Conservation (phyloP, 495 filamentous ascomycete species). For the Pseudotulostoma volvatum region DNA sequence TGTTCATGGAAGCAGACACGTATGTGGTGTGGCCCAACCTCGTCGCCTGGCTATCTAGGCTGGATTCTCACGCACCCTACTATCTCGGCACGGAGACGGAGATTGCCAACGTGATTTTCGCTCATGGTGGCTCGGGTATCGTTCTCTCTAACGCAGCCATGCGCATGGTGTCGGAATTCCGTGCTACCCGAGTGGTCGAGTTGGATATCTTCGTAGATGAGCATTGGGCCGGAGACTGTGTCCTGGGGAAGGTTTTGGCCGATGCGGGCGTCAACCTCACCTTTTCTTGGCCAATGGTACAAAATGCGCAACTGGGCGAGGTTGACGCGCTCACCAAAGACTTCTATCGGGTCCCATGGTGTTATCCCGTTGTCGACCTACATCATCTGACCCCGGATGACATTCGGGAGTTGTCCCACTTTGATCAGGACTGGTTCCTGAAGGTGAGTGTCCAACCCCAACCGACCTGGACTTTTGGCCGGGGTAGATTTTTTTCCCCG, state of each 20-base stretch:
- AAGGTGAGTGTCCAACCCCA: too few species aligned
- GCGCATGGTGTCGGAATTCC: constrained; percentile 27
- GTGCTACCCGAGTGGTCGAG: constrained; percentile 26
- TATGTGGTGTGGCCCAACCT: constrained; percentile 48
- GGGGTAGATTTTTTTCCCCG: too few species aligned
- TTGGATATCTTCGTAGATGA: constrained; percentile 36
- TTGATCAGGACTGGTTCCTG: constrained; percentile 24
- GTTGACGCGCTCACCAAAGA: constrained; percentile 25
- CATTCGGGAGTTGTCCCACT: constrained; percentile 24
- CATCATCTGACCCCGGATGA: constrained; percentile 32
- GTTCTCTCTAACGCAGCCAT: constrained; percentile 42
- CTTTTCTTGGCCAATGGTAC: constrained; percentile 36
- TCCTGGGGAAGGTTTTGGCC: constrained; percentile 41
- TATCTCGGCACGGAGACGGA: constrained; percentile 46
- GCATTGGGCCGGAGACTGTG: constrained; percentile 54
- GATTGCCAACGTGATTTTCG: constrained; percentile 39
- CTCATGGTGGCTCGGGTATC: constrained; percentile 54
- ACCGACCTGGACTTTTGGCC: too few species aligned
- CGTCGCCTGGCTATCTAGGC: constrained; percentile 35
- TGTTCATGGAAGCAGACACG: constrained; percentile 56
- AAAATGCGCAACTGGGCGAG: constrained; percentile 29
- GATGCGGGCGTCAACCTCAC: constrained; percentile 35
- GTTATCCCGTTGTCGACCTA: constrained; percentile 37
- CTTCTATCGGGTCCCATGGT: constrained; percentile 34
- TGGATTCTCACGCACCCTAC: constrained; percentile 32